phyloP scores from a whole-genome alignment of 129 eudicot species.

The Lactuca sativa region DNA sequence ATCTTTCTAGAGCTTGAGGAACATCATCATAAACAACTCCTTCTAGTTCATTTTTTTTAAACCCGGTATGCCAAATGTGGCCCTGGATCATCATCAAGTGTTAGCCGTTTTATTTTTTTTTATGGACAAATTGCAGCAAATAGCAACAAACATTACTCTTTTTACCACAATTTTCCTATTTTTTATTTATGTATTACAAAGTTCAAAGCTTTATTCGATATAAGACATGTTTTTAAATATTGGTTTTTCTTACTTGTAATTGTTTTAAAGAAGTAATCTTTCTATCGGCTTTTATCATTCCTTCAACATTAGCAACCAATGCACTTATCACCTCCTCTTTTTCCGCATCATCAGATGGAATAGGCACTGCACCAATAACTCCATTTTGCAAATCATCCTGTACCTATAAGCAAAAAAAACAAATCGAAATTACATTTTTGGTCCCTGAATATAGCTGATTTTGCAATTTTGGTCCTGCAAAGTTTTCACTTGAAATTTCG shows the following conservation, averaged over 20 bases:
- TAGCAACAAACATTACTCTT: too few species aligned
- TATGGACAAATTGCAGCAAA: too few species aligned
- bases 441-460: neutral
- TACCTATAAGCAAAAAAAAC: conserved; percentile 43
- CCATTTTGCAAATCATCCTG: conserved; percentile 65
- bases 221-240: neutral
- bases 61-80: conserved; percentile 92
- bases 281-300: conserved; percentile 93
- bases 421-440: too few species aligned
- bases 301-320: conserved; percentile 82
- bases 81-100: conserved; percentile 52
- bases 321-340: conserved; percentile 78
- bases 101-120: conserved; percentile 10
- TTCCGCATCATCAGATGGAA: conserved; percentile 62
- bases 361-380: conserved; percentile 72
- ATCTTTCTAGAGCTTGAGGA: conserved; percentile 86
- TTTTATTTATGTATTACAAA: too few species aligned
- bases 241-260: conserved; percentile 58
- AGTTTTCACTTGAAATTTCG: too few species aligned
- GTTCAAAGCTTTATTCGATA: neutral
- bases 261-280: conserved; percentile 92
- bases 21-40: conserved; percentile 85
- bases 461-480: neutral
- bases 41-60: conserved; percentile 62
- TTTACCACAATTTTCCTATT: too few species aligned